These are phyloP conservation scores for Mariannaea elegans DNA, from an alignment of 2,329 filamentous ascomycete species.

Conservation along the genomic window DNA sequence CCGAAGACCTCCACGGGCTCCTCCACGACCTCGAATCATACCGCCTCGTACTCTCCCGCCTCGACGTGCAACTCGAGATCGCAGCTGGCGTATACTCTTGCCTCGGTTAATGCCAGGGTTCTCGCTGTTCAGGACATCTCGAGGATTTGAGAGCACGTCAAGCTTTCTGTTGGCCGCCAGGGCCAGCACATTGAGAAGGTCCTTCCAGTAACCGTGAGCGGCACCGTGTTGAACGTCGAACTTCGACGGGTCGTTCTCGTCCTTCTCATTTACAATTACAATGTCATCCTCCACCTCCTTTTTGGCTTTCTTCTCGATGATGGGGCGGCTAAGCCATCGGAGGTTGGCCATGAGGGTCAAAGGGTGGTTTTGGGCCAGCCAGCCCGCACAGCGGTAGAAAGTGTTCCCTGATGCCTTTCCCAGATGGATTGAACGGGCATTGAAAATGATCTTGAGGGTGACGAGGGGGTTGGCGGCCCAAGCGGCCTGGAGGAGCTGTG, in stretches of 20 bases:
- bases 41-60: background rate
- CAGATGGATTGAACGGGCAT: conserved; percentile 67
- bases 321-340: conserved; percentile 62
- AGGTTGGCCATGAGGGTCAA: conserved; percentile 63
- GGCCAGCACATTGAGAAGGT: conserved; percentile 65
- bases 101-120: conserved; percentile 35
- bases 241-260: conserved; percentile 47
- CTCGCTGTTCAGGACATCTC: conserved; percentile 51
- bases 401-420: conserved; percentile 59
- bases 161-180: conserved; percentile 60
- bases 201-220: conserved; percentile 70
- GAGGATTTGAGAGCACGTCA: conserved; percentile 49
- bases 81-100: conserved; percentile 26
- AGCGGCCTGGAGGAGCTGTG: conserved; percentile 54
- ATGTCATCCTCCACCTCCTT: conserved; percentile 48
- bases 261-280: conserved; percentile 42
- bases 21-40: background rate
- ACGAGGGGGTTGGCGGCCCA: conserved; percentile 58
- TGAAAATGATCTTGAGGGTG: conserved; percentile 69
- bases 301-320: conserved; percentile 63
- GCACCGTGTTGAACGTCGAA: conserved; percentile 58
- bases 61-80: conserved; percentile 21
- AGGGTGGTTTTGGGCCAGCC: conserved; percentile 64
- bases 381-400: conserved; percentile 64
- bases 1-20: background rate